phyloP scores from a whole-genome alignment of 257 asterid species.

The Marsdenia floribunda region DNA sequence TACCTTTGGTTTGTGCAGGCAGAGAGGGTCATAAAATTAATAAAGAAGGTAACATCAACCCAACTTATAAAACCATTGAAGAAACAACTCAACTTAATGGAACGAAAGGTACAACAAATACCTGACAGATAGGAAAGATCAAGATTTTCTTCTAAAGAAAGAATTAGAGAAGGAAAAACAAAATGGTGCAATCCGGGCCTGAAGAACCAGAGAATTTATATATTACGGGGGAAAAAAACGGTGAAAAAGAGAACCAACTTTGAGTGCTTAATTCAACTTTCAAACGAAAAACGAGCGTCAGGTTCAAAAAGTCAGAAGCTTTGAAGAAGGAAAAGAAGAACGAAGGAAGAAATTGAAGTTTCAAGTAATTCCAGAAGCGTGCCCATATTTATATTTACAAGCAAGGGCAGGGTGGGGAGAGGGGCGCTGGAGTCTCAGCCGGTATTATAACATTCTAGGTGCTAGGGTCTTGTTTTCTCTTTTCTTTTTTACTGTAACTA shows the following conservation, averaged over 20 bases:
- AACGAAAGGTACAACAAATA: constrained; percentile 17
- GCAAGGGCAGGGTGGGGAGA: background rate
- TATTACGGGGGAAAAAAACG: background rate
- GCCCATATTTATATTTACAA: constrained; percentile 28
- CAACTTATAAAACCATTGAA: constrained; percentile 11
- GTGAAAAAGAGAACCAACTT: background rate
- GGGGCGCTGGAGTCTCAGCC: background rate
- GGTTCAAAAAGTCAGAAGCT: constrained; percentile 10
- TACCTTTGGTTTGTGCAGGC: background rate
- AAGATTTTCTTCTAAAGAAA: background rate
- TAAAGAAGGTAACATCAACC: constrained; percentile 13
- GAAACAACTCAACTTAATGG: constrained; percentile 8
- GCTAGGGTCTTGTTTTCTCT: no score
- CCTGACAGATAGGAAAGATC: constrained; percentile 18
- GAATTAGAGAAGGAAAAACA: no score
- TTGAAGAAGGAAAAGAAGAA: constrained; percentile 8
- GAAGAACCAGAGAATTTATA: background rate
- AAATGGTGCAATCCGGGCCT: background rate
- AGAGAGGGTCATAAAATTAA: background rate
- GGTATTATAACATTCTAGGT: no score
- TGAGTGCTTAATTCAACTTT: constrained; percentile 10
- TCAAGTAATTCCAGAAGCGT: constrained; percentile 20
- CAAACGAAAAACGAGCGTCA: constrained; percentile 12
- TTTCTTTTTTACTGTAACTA: no score
- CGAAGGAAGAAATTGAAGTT: constrained; percentile 13